A percentile compares a stretch with the other conserved stretches of the same genome.
phyloP scores from a whole-genome alignment of 805 yeast species.

The Candida odintsovae region DNA sequence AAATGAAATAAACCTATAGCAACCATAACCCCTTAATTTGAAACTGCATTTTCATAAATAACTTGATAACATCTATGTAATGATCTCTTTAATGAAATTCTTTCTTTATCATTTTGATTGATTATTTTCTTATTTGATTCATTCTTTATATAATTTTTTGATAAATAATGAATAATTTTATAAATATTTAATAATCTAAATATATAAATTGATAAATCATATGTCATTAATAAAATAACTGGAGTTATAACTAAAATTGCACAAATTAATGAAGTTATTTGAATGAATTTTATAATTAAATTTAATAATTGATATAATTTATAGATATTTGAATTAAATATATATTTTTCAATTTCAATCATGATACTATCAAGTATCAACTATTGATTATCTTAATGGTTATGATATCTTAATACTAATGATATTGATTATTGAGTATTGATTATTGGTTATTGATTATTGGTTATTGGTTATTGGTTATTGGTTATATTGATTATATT shows the following conservation, averaged over 20 bases:
- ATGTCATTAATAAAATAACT: slow-evolving; percentile 11
- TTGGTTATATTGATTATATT: no score
- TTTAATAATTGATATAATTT: background rate
- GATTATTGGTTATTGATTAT: background rate
- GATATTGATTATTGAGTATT: no score
- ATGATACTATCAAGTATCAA: no score
- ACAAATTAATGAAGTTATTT: background rate
- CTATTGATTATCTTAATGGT: no score
- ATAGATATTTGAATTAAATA: no score
- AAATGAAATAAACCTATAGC: no score
- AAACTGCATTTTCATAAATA: slow-evolving; percentile 11
- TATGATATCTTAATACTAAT: no score
- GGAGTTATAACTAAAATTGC: slow-evolving; percentile 7
- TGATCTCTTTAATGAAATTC: slow-evolving; percentile 9
- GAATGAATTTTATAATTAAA: background rate
- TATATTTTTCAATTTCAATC: no score
- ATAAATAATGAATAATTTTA: background rate
- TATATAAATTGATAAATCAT: slow-evolving; percentile 15
- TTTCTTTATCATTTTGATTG: slow-evolving; percentile 5
- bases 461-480: no score
- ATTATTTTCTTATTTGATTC: no score
- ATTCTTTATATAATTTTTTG: no score
- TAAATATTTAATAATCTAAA: slow-evolving; percentile 10
- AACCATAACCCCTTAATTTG: background rate
- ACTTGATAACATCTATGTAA: slow-evolving; percentile 12